phyloP scores from a whole-genome alignment of 805 yeast species.

The Cyberlindnera maclurae region DNA sequence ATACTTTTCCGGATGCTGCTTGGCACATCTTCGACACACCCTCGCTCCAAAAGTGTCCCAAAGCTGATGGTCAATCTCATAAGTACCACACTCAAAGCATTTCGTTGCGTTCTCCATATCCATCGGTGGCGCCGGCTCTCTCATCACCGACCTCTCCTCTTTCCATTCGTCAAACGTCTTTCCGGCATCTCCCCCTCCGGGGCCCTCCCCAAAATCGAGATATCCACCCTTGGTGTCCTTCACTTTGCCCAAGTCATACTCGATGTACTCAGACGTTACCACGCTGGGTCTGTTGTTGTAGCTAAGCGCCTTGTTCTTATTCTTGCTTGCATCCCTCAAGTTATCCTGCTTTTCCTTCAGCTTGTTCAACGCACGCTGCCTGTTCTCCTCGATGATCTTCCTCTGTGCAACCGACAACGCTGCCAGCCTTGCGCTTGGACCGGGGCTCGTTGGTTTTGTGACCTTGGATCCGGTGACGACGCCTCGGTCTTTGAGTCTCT shows the following conservation, averaged over 20 bases:
- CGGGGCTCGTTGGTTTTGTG: slow-evolving; percentile 11
- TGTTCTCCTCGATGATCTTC: slow-evolving; percentile 42
- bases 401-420: slow-evolving; percentile 42
- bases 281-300: slow-evolving; percentile 34
- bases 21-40: slow-evolving; percentile 77
- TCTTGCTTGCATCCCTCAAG: slow-evolving; percentile 31
- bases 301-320: slow-evolving; percentile 16
- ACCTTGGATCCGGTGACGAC: slow-evolving; percentile 13
- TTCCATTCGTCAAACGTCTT: slow-evolving; percentile 42
- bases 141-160: slow-evolving; percentile 35
- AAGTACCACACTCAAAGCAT: slow-evolving; percentile 76
- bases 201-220: slow-evolving; percentile 14
- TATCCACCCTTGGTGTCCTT: slow-evolving; percentile 80
- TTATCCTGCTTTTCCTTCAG: slow-evolving; percentile 29
- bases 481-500: slow-evolving; percentile 44
- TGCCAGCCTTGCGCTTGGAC: slow-evolving; percentile 14
- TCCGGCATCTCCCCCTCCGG: slow-evolving; percentile 52
- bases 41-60: slow-evolving; percentile 61
- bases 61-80: slow-evolving; percentile 73
- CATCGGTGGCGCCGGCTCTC: slow-evolving; percentile 63
- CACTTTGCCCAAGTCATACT: slow-evolving; percentile 88
- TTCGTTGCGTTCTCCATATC: slow-evolving; percentile 70
- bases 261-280: slow-evolving; percentile 61
- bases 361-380: slow-evolving; percentile 45
- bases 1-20: slow-evolving; percentile 76